Evolutionary conservation across 78 protist genomes (phyloP).

Genomic region (Dictyostelium intermedium): DNA sequence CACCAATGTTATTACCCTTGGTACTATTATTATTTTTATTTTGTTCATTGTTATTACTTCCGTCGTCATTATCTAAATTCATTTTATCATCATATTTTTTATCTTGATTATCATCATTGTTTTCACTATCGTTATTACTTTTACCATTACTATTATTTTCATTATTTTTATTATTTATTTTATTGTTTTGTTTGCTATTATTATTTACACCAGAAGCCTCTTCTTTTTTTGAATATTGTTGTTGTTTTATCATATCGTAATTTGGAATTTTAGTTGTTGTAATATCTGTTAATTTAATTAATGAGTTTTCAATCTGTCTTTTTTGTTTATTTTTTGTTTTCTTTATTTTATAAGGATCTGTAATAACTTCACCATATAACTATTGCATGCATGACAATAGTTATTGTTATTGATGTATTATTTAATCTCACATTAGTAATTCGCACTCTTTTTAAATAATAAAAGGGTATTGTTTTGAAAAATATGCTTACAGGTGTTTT

Average conservation of each 20-base stretch:
- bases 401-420: too few species aligned
- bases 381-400: too few species aligned
- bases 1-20: neutral
- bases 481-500: conserved; percentile 58
- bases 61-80: neutral
- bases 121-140: too few species aligned
- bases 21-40: neutral
- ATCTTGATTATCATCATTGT: neutral
- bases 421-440: too few species aligned
- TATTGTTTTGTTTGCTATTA: neutral
- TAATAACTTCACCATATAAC: conserved; percentile 69
- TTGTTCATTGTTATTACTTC: neutral
- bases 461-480: neutral
- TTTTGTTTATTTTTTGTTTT: conserved; percentile 61
- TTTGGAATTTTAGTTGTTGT: conserved; percentile 27
- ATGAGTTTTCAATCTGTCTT: conserved; percentile 48
- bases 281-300: conserved; percentile 42
- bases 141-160: neutral
- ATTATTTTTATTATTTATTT: neutral
- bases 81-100: neutral
- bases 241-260: conserved; percentile 49
- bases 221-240: neutral
- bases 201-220: neutral
- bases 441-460: neutral
- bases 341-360: conserved; percentile 47